These are phyloP conservation scores for Elsinoe ampelina DNA, from an alignment of 2,329 filamentous ascomycete species.

Conservation along the genomic window DNA sequence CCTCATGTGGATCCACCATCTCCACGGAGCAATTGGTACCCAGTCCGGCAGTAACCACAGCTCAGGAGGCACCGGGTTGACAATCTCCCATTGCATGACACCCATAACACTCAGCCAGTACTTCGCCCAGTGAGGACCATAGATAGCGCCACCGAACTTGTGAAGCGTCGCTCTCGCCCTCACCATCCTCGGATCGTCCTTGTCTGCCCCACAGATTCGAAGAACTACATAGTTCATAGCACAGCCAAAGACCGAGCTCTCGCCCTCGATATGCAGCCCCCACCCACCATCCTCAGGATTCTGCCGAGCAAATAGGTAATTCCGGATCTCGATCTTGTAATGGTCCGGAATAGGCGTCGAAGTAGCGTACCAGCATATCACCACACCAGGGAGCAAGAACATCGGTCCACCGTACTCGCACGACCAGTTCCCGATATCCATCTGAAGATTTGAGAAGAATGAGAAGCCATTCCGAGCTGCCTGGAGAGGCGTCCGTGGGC, in stretches of 20 bases:
- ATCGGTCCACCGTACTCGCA: constrained; percentile 97
- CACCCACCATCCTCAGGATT: constrained; percentile 75
- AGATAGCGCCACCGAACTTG: constrained; percentile 72
- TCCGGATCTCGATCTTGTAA: constrained; percentile 78
- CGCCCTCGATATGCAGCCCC: constrained; percentile 90
- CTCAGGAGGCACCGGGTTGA: constrained; percentile 90
- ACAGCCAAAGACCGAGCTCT: constrained; percentile 86
- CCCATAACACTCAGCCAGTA: constrained; percentile 86
- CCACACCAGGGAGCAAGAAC: constrained; percentile 81
- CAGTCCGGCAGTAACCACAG: constrained; percentile 54
- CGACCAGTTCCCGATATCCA: constrained; percentile 84
- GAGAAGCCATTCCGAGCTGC: constrained; percentile 71
- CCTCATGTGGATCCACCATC: constrained; percentile 99
- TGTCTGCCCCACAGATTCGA: constrained; percentile 70
- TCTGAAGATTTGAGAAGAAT: constrained; percentile 84
- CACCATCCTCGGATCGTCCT: constrained; percentile 75
- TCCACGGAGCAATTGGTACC: constrained; percentile 52
- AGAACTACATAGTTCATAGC: constrained; percentile 77
- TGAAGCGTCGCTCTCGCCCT: constrained; percentile 77
- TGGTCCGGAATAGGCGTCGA: constrained; percentile 74
- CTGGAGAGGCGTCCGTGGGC: constrained; percentile 63
- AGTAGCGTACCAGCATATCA: constrained; percentile 81
- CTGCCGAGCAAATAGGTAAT: constrained; percentile 80
- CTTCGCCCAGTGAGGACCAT: constrained; percentile 91
- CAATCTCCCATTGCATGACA: constrained; percentile 78